phyloP scores from a whole-genome alignment of 2,329 filamentous ascomycete genomes.

The Nannizziopsis barbatae region DNA sequence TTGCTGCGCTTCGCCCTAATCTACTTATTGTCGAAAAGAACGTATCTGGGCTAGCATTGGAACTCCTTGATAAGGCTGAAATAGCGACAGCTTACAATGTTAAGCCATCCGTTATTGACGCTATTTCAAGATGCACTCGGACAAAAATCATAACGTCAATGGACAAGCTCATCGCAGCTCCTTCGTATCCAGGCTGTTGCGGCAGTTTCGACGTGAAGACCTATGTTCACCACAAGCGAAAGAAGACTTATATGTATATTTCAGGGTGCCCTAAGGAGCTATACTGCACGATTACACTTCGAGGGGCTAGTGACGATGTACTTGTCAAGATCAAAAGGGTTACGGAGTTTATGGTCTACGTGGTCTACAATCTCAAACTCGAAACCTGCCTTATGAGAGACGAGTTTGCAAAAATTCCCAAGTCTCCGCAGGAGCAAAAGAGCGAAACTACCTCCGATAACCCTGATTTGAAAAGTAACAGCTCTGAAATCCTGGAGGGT shows the following conservation, averaged over 20 bases:
- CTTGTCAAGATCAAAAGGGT: slow-evolving; percentile 79
- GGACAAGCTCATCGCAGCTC: slow-evolving; percentile 73
- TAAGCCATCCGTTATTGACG: slow-evolving; percentile 88
- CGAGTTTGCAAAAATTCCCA: slow-evolving; percentile 73
- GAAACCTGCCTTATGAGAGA: slow-evolving; percentile 91
- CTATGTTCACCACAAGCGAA: slow-evolving; percentile 70
- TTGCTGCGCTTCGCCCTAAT: slow-evolving; percentile 72
- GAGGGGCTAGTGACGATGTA: slow-evolving; percentile 61
- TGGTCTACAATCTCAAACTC: slow-evolving; percentile 92
- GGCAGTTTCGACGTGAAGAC: slow-evolving; percentile 91
- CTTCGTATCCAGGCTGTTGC: slow-evolving; percentile 66
- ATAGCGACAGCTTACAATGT: slow-evolving; percentile 95
- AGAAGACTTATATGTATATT: slow-evolving; percentile 92
- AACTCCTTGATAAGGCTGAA: slow-evolving; percentile 75
- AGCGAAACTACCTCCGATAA: slow-evolving; percentile 8
- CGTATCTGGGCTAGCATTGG: slow-evolving; percentile 79
- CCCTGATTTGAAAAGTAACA: neutral
- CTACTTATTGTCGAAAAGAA: slow-evolving; percentile 86
- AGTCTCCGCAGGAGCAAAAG: slow-evolving; percentile 12
- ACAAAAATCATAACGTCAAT: slow-evolving; percentile 89
- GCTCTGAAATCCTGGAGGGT: neutral
- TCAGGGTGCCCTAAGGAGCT: slow-evolving; percentile 82
- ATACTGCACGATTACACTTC: slow-evolving; percentile 85
- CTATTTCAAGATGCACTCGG: slow-evolving; percentile 82
- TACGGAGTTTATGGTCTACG: slow-evolving; percentile 97